Evolutionary conservation across 2,329 filamentous ascomycete genomes (phyloP).

Genomic region (Botrytis cinerea): DNA sequence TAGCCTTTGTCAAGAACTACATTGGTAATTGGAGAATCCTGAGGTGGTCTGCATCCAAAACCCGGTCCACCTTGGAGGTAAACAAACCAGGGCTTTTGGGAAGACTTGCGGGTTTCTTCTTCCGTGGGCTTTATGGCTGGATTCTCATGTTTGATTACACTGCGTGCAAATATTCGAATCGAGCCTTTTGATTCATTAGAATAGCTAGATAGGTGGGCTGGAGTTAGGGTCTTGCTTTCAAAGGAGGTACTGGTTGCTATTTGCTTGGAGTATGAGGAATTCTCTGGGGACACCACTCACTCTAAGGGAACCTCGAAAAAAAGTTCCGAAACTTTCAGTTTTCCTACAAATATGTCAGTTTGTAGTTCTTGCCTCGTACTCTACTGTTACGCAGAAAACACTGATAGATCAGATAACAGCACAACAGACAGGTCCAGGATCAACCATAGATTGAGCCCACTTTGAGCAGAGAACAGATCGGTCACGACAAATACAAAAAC

Average conservation of each 20-base stretch:
- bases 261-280: neutral
- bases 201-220: neutral
- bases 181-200: slow-evolving; percentile 47
- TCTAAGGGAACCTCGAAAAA: slow-evolving; percentile 87
- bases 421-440: neutral
- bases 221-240: slow-evolving; percentile 49
- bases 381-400: too few species aligned
- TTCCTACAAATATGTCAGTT: slow-evolving; percentile 53
- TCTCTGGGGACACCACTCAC: slow-evolving; percentile 63
- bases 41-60: slow-evolving; percentile 67
- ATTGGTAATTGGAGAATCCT: slow-evolving; percentile 71
- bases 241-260: slow-evolving; percentile 45
- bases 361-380: neutral
- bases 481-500: neutral
- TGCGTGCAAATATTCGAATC: slow-evolving; percentile 77
- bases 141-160: slow-evolving; percentile 66
- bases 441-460: neutral
- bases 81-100: slow-evolving; percentile 61
- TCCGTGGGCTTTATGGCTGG: slow-evolving; percentile 45
- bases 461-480: neutral
- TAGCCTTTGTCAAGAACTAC: slow-evolving; percentile 77
- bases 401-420: neutral
- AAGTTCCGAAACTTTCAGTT: slow-evolving; percentile 76
- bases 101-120: slow-evolving; percentile 46
- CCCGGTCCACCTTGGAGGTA: slow-evolving; percentile 68